Evolutionary conservation across 495 filamentous ascomycete genomes (phyloP), one percentile per base, ranked within the genome.

Genomic region (Podospora didyma): DNA sequence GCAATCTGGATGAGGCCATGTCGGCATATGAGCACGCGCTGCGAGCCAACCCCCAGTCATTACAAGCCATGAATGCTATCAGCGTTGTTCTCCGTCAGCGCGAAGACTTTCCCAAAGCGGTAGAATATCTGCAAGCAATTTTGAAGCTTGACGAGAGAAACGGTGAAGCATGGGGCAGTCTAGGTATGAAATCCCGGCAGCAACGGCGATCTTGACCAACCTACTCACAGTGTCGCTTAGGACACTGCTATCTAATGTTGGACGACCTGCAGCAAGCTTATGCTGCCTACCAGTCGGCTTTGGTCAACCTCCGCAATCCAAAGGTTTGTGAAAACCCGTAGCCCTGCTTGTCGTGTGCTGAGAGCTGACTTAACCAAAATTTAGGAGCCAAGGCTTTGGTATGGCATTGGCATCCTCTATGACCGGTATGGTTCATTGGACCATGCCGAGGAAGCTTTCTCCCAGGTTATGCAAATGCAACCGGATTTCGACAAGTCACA

Each of bases 231-330:
- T 24, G 1, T 16, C 19, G 10, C 10, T 45, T 63, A 88, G 90
- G 93, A 3, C 95, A 97, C 72, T 97, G 94, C 71, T 95, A 90
- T 65, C 78, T 99, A 21, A 99, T 99, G 94, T 96, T 97, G 92
- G 94, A 99, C 61, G 93, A 99, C 62, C 70, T 99, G 31, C 94
- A 97, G 70, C 89, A 97, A 65, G 94, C 94, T 2, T 99, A 99
- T 69, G 87, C 88, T n/a, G 95, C 94, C 2, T 99, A 99, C 67
- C 94, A 99, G 69, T 88, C 92, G 64, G 94, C 94, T 12, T 74
- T 99, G 14, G 92, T 96, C 60, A 92, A 97, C 73, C 77, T 99
- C 41, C 86, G 86, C 34, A 93, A 97, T 73, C 93, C 94, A 1
- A 97, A 97, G 82, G 92, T 96, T 73, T 59, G 75, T 73, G 17